Conservation (phyloP, 1,284 basidiomycete genomes). For the Grifola frondosa region DNA sequence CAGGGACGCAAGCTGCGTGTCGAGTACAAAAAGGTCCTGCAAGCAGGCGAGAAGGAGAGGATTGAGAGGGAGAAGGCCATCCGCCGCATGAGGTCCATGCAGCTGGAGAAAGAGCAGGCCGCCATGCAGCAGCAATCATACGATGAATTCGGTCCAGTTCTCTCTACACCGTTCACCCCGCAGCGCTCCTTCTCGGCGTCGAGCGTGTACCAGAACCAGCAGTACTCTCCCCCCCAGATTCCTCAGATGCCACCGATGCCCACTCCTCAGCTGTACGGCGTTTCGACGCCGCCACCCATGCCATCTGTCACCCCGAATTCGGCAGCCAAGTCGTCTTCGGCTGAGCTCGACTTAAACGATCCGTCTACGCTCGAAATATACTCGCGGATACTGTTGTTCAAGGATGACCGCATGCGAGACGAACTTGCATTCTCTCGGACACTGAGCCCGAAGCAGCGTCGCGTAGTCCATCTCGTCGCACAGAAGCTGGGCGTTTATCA, state of each 20-base stretch:
- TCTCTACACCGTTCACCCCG: slow-evolving; percentile 50
- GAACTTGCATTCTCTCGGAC: slow-evolving; percentile 93
- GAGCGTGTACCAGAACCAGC: slow-evolving; percentile 56
- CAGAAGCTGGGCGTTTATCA: slow-evolving; percentile 95
- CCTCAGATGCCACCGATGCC: slow-evolving; percentile 60
- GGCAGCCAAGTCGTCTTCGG: slow-evolving; percentile 53
- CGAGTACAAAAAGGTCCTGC: slow-evolving; percentile 99
- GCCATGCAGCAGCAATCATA: slow-evolving; percentile 44
- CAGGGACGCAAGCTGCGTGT: slow-evolving; percentile 98
- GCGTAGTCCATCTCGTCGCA: slow-evolving; percentile 94
- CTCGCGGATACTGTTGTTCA: slow-evolving; percentile 95
- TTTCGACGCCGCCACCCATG: slow-evolving; percentile 45
- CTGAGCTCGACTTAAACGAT: slow-evolving; percentile 93
- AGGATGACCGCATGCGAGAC: slow-evolving; percentile 96
- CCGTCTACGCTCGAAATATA: slow-evolving; percentile 95
- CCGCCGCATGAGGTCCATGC: slow-evolving; percentile 96
- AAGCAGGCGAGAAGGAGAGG: slow-evolving; percentile 98
- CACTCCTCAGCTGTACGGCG: slow-evolving; percentile 52
- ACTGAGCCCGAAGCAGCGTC: slow-evolving; percentile 81
- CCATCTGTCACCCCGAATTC: slow-evolving; percentile 59
- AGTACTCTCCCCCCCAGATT: slow-evolving; percentile 59
- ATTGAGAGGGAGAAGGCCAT: slow-evolving; percentile 99
- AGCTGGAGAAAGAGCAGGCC: slow-evolving; percentile 79
- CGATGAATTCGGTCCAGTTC: slow-evolving; percentile 66
- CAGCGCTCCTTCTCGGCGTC: slow-evolving; percentile 68